Conservation (phyloP, 257 asterid genomes). For the Nicotiana undulata region DNA sequence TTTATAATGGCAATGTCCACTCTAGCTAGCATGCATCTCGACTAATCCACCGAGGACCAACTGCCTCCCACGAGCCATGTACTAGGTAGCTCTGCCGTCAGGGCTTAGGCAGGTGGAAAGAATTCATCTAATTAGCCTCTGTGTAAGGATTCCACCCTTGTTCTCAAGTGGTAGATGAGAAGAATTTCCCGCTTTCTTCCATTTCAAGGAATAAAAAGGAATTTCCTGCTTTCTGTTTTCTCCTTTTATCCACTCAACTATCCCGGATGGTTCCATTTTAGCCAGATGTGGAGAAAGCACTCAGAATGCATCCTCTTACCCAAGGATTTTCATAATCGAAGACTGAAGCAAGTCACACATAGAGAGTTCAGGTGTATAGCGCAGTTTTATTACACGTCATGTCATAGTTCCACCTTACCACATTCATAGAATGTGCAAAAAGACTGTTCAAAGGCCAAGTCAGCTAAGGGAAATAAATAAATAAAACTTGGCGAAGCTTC, state of each 20-base stretch:
- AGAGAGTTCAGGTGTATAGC: neutral
- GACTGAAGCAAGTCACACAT: neutral
- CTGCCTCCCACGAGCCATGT: neutral
- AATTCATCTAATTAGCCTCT: neutral
- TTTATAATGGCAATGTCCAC: neutral
- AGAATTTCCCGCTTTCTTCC: neutral
- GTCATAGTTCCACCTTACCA: neutral
- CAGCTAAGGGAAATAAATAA: neutral
- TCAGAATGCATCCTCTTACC: neutral
- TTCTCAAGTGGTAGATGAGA: neutral
- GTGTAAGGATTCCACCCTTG: neutral
- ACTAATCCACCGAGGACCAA: neutral
- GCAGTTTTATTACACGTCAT: neutral
- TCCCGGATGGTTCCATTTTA: neutral
- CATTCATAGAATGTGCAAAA: neutral
- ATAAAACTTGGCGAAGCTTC: neutral
- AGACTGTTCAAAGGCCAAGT: neutral
- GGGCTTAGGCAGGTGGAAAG: neutral
- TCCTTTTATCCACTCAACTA: neutral
- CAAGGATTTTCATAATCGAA: neutral
- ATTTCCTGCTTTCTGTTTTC: neutral
- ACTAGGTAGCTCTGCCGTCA: neutral
- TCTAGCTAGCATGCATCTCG: neutral
- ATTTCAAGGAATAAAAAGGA: too few relatives aligned
- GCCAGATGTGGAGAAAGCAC: neutral